Percentiles rank a stretch among this genome's conserved stretches.
Evolutionary conservation across 2,329 filamentous ascomycete genomes (phyloP).

Genomic region (Colletotrichum musae): DNA sequence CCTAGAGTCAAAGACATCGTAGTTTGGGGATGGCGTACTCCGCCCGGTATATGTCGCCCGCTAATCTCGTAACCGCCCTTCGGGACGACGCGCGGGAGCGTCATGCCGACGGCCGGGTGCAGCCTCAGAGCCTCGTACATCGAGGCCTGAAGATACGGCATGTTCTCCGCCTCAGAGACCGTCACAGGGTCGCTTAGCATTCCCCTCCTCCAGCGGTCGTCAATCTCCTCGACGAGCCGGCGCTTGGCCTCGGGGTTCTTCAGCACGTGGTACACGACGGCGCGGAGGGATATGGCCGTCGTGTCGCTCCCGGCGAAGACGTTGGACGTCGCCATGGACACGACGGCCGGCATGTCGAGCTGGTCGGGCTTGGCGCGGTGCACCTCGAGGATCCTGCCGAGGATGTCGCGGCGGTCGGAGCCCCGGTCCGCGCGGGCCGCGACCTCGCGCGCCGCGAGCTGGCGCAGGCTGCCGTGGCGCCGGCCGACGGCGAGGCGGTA

Average conservation of each 20-base stretch:
- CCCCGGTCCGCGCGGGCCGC: conserved; percentile 19
- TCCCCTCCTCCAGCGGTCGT: conserved; percentile 12
- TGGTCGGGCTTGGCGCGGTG: conserved; percentile 23
- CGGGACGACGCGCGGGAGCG: conserved; percentile 26
- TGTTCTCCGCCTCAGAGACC: conserved; percentile 24
- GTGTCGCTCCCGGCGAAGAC: conserved; percentile 31
- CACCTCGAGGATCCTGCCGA: conserved; percentile 7
- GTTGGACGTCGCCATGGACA: conserved; percentile 26
- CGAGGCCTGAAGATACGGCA: conserved; percentile 26
- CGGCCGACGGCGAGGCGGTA: conserved; percentile 18
- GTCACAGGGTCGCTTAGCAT: conserved; percentile 14
- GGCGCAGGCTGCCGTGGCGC: conserved; percentile 20
- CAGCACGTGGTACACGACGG: conserved; percentile 27
- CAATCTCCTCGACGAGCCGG: conserved; percentile 8
- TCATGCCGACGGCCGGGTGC: conserved; percentile 31
- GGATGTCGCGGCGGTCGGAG: conserved; percentile 28
- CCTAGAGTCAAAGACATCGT: background rate
- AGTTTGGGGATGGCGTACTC: conserved; percentile 25
- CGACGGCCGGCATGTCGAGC: background rate
- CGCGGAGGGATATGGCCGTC: conserved; percentile 26
- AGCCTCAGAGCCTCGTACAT: conserved; percentile 33
- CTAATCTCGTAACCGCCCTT: conserved; percentile 39
- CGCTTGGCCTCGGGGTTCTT: conserved; percentile 19
- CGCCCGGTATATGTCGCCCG: conserved; percentile 44
- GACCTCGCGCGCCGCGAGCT: conserved; percentile 28